phyloP scores from a whole-genome alignment of 2,329 filamentous ascomycete species.

The Trichoderma harzianum region DNA sequence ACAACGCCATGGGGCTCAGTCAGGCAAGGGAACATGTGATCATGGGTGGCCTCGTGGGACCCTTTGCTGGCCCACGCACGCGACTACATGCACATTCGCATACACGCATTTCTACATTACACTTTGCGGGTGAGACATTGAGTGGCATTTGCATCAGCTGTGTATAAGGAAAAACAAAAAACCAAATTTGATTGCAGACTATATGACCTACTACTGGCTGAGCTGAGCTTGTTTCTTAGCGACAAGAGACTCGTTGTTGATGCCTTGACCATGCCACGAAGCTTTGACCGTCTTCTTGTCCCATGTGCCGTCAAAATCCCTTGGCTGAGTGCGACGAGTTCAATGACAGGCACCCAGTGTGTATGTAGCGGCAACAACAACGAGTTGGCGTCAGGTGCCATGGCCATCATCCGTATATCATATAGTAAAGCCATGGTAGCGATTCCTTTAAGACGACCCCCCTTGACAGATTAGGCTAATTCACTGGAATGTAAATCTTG shows the following conservation, averaged over 20 bases:
- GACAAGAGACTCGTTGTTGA: background rate
- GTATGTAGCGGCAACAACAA: background rate
- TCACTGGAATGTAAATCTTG: background rate
- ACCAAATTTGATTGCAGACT: constrained; percentile 14
- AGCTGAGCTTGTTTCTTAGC: background rate
- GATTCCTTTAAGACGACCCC: background rate
- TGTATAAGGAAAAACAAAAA: constrained; percentile 4
- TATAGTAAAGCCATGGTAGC: background rate
- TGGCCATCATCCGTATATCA: background rate
- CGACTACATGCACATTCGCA: background rate
- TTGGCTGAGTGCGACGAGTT: background rate
- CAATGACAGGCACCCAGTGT: background rate
- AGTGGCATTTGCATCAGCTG: background rate
- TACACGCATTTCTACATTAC: background rate
- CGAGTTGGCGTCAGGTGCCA: background rate
- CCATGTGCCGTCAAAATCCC: background rate
- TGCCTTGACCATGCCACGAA: background rate
- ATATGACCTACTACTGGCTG: constrained; percentile 10
- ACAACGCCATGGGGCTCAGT: constrained; percentile 4
- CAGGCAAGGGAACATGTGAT: constrained; percentile 12
- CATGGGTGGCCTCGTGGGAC: constrained; percentile 7
- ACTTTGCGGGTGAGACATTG: background rate
- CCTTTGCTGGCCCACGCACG: constrained; percentile 3
- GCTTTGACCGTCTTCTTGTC: background rate
- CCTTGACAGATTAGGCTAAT: background rate